Conservation (phyloP, 306 rosid species). For the Cucumis sativus region DNA sequence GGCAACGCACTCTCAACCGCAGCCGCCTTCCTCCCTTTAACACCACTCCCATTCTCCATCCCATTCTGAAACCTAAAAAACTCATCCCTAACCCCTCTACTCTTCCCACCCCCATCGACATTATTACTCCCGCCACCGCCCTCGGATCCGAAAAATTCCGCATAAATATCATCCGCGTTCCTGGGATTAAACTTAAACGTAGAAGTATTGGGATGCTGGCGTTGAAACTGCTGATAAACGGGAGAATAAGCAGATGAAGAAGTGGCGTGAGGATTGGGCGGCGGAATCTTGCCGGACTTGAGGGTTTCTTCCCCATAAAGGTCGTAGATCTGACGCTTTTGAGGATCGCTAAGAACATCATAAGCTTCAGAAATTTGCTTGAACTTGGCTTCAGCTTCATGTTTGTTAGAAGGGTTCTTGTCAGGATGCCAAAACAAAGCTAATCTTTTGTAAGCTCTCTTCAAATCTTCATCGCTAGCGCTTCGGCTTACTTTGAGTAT, state of each 20-base stretch:
- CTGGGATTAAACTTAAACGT: constrained; percentile 51
- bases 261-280: constrained; percentile 29
- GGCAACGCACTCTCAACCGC: constrained; percentile 54
- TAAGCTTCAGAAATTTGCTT: constrained; percentile 82
- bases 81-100: constrained; percentile 30
- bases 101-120: constrained; percentile 14
- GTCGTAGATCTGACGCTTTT: constrained; percentile 96
- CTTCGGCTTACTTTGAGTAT: constrained; percentile 73
- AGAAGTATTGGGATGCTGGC: constrained; percentile 25
- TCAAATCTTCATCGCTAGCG: constrained; percentile 82
- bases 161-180: constrained; percentile 63
- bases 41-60: constrained; percentile 15
- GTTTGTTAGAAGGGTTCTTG: constrained; percentile 52
- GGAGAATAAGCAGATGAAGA: constrained; percentile 17
- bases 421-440: constrained; percentile 95
- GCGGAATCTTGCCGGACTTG: constrained; percentile 70
- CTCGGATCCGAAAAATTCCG: constrained; percentile 62
- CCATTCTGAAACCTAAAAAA: constrained; percentile 43
- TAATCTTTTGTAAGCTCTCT: constrained; percentile 60
- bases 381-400: constrained; percentile 75
- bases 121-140: constrained; percentile 12
- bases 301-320: constrained; percentile 78
- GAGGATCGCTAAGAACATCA: constrained; percentile 72
- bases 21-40: constrained; percentile 33
- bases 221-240: constrained; percentile 20